Evolutionary conservation across 2,329 filamentous ascomycete genomes (phyloP).

Genomic region (Talaromyces sp.): DNA sequence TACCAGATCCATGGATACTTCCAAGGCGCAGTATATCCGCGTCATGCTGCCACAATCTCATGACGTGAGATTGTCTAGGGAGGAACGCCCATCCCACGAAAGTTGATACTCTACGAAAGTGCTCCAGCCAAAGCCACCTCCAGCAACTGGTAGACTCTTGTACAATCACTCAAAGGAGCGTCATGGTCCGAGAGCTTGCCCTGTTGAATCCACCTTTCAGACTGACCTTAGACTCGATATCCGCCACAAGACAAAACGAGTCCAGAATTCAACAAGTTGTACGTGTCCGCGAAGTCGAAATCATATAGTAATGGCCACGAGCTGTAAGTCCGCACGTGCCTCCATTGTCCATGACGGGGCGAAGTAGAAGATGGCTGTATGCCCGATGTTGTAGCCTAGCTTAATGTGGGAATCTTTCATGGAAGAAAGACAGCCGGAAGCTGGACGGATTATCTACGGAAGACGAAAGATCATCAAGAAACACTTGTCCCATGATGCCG

Average conservation of each 20-base stretch:
- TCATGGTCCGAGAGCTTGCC: background rate
- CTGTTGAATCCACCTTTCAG: background rate
- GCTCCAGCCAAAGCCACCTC: background rate
- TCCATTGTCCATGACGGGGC: too few relatives aligned
- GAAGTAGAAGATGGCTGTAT: background rate
- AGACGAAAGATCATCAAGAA: constrained; percentile 1
- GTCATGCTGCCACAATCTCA: constrained; percentile 7
- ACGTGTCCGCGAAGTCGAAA: background rate
- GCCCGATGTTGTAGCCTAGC: background rate
- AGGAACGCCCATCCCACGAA: background rate
- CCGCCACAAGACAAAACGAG: background rate
- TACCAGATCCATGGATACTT: constrained; percentile 7
- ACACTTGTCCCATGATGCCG: constrained; percentile 4
- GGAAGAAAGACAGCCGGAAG: background rate
- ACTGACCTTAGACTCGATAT: constrained; percentile 2
- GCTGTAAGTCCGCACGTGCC: too few relatives aligned
- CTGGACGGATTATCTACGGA: constrained; percentile 15
- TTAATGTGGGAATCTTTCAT: background rate
- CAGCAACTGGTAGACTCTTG: background rate
- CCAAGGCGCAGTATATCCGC: constrained; percentile 1
- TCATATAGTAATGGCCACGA: background rate
- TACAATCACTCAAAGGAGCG: background rate
- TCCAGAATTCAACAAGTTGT: background rate
- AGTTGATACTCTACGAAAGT: constrained; percentile 14
- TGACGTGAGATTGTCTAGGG: constrained; percentile 4